Evolutionary conservation across 768 basidiomycete species (phyloP).

Genomic region (Filobasidium wieringae): DNA sequence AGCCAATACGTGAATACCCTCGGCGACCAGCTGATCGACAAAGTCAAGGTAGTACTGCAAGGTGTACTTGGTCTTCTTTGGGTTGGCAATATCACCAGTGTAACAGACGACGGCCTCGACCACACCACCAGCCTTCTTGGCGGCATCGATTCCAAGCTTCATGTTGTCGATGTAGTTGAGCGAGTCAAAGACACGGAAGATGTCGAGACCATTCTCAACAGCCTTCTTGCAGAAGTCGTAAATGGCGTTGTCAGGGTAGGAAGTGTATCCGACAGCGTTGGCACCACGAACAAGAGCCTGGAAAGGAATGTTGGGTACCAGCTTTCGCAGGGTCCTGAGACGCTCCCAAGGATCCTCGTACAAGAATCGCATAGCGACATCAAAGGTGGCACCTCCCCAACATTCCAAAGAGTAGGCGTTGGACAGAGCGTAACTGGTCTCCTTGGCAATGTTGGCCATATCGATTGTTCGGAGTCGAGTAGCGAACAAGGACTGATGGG

Average conservation of each 20-base stretch:
- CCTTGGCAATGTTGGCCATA: constrained; percentile 96
- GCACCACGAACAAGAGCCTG: constrained; percentile 97
- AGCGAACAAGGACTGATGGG: constrained; percentile 93
- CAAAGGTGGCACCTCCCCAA: constrained; percentile 99
- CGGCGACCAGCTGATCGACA: constrained; percentile 77
- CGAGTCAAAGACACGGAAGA: constrained; percentile 98
- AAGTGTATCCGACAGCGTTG: constrained; percentile 97
- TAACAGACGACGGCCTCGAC: constrained; percentile 96
- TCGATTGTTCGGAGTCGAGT: constrained; percentile 91
- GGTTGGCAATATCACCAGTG: constrained; percentile 89
- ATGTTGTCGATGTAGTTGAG: constrained; percentile 99
- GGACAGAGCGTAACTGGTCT: constrained; percentile 85
- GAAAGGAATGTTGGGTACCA: constrained; percentile 97
- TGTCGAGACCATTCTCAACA: constrained; percentile 98
- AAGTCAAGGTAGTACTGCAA: constrained; percentile 95
- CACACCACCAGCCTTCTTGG: constrained; percentile 98
- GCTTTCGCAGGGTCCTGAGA: constrained; percentile 80
- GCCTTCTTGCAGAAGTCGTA: constrained; percentile 99
- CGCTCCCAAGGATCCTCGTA: constrained; percentile 99
- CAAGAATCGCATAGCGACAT: constrained; percentile 97
- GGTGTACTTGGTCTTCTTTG: constrained; percentile 93
- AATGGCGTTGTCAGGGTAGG: constrained; percentile 87
- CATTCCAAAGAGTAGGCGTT: constrained; percentile 96
- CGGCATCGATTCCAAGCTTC: constrained; percentile 95
- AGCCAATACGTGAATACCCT: constrained; percentile 92